Evolutionary conservation across 495 filamentous ascomycete genomes (phyloP).

Genomic region (Xanthoparmelia taractica): DNA sequence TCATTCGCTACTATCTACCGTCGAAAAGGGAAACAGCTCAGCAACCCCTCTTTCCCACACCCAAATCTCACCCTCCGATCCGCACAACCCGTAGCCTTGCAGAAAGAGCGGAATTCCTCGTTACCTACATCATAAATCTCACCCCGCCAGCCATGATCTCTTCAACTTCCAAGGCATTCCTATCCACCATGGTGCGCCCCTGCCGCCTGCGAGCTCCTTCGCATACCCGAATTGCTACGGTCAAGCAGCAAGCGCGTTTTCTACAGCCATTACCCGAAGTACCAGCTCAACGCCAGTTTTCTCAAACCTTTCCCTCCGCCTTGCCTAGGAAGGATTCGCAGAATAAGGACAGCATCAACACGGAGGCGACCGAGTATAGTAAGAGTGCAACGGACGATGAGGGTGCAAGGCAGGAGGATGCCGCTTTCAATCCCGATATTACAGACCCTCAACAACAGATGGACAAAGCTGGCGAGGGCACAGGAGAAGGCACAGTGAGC

Average conservation of each 20-base stretch:
- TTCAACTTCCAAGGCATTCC: neutral
- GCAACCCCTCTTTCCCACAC: neutral
- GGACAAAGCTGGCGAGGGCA: constrained; percentile 31
- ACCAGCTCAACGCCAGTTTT: constrained; percentile 15
- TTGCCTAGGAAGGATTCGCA: constrained; percentile 36
- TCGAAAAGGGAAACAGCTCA: neutral
- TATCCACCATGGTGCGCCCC: constrained; percentile 10
- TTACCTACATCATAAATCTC: neutral
- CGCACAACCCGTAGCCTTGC: neutral
- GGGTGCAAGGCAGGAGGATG: constrained; percentile 38
- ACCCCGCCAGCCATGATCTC: neutral
- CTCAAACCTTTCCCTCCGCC: constrained; percentile 11
- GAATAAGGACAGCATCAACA: constrained; percentile 49
- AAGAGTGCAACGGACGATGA: constrained; percentile 52
- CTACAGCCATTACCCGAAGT: neutral
- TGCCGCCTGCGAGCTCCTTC: constrained; percentile 6
- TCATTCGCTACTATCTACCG: neutral
- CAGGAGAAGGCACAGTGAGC: constrained; percentile 31
- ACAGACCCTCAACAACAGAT: constrained; percentile 51
- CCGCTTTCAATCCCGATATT: constrained; percentile 52
- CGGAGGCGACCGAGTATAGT: constrained; percentile 48
- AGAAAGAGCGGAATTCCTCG: neutral
- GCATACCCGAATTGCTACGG: constrained; percentile 10
- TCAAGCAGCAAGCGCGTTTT: constrained; percentile 3
- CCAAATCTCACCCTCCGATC: neutral